Conservation (phyloP, 768 basidiomycete species). For the Leccinum variicolor region DNA sequence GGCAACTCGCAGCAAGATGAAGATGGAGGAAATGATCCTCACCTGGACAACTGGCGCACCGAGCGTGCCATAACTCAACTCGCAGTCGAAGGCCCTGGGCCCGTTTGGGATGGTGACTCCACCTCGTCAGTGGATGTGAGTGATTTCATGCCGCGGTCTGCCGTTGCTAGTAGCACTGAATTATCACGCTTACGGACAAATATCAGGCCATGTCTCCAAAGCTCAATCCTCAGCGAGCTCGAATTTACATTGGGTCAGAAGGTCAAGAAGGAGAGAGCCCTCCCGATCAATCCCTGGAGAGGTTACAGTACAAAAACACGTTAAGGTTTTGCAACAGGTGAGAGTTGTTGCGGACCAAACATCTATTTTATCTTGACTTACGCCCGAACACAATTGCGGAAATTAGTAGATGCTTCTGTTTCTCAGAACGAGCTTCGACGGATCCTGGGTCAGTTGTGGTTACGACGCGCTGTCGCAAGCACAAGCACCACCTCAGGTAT, state of each 20-base stretch:
- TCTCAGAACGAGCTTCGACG: constrained; percentile 76
- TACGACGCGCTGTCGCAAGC: constrained; percentile 42
- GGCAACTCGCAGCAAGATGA: constrained; percentile 88
- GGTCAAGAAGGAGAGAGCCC: constrained; percentile 72
- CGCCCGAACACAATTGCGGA: constrained; percentile 50
- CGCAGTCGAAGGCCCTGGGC: constrained; percentile 68
- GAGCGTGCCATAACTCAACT: constrained; percentile 71
- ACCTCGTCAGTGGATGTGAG: constrained; percentile 45
- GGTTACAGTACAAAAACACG: constrained; percentile 59
- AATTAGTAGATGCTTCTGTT: constrained; percentile 74
- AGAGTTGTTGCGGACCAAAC: constrained; percentile 19
- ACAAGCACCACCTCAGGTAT: constrained; percentile 31
- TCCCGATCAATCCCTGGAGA: constrained; percentile 76
- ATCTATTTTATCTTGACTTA: constrained; percentile 3
- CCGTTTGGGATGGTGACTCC: constrained; percentile 64
- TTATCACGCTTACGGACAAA: constrained; percentile 29
- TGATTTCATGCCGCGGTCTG: constrained; percentile 8
- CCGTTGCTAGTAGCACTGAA: not conserved
- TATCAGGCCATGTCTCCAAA: constrained; percentile 56
- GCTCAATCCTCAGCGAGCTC: constrained; percentile 76
- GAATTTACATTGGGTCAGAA: constrained; percentile 81
- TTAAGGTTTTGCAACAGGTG: constrained; percentile 80
- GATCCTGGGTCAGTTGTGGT: constrained; percentile 68
- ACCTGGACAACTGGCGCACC: constrained; percentile 93
- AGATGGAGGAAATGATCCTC: constrained; percentile 97